Percentiles rank a stretch among this genome's conserved stretches.
Conservation (phyloP, 371 early-diverging fungal genomes). For the Syncephalastrum sp. region DNA sequence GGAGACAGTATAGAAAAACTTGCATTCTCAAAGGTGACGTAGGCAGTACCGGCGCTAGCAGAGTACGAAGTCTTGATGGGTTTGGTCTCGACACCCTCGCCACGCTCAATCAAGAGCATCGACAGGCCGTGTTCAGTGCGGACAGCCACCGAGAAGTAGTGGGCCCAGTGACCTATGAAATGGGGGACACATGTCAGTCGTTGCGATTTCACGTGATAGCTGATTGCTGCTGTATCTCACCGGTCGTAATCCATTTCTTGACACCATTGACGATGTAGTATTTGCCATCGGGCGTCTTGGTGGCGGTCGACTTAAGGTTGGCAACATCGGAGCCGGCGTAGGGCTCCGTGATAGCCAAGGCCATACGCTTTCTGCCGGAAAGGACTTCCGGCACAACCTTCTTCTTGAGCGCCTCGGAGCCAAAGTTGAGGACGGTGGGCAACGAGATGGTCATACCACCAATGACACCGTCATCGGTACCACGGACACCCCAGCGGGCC, state of each 20-base stretch:
- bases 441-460: slow-evolving; percentile 42
- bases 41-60: slow-evolving; percentile 55
- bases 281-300: slow-evolving; percentile 69
- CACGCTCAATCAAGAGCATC: slow-evolving; percentile 60
- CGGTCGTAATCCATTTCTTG: slow-evolving; percentile 78
- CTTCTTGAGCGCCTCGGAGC: slow-evolving; percentile 21
- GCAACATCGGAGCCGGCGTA: slow-evolving; percentile 85
- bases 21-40: slow-evolving; percentile 55
- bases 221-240: slow-evolving; percentile 32
- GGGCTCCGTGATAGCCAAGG: slow-evolving; percentile 67
- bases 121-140: slow-evolving; percentile 65
- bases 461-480: slow-evolving; percentile 36
- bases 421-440: slow-evolving; percentile 54
- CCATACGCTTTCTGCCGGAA: slow-evolving; percentile 72
- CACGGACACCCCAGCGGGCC: slow-evolving; percentile 46
- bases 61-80: slow-evolving; percentile 64
- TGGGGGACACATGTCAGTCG: not conserved
- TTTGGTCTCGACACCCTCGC: slow-evolving; percentile 57
- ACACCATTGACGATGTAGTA: slow-evolving; percentile 70
- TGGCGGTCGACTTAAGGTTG: slow-evolving; percentile 69
- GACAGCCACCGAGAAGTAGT: slow-evolving; percentile 69
- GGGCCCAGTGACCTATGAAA: slow-evolving; percentile 22
- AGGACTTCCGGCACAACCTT: slow-evolving; percentile 66
- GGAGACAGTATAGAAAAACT: not conserved
- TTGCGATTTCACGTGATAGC: not conserved